Evolutionary conservation across 768 basidiomycete species (phyloP), one percentile per base, ranked within the genome.

Genomic region (Russula earlei): DNA sequence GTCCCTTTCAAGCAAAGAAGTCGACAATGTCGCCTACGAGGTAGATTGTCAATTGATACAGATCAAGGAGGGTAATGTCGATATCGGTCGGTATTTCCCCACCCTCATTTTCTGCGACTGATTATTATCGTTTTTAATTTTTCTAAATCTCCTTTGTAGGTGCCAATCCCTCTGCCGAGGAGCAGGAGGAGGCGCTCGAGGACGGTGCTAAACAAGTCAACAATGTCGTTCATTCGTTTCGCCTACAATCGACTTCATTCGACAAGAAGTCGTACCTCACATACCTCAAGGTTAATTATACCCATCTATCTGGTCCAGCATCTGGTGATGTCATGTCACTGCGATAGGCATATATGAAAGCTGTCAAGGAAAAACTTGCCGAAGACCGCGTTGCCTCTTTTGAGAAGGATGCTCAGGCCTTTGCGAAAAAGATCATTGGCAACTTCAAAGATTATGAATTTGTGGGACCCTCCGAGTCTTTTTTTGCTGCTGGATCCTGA

Each of bases 401-500:
- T 69, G 90, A 98, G 75, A 84, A 85, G 68, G 82, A 77, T 20
- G 96, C 95, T 12, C 62, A 70, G 48, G 72, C 71, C 3, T 91
- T 78, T 66, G 91, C 83, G 52, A 97, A 97, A 79, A 96, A 93
- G 71, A 75, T 99, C 58, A 71, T 96, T 24, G 80, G 73, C 54
- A 89, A 89, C 69, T 88, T 99, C 79, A 91, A 92, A 66, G 85
- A 98, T 69, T 96, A 78, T 68, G 92, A 97, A 73, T 96, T 97
- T 70, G 87, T 91, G 58, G 61, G 86, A 70, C 6, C 49, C 40
- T 36, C 19, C n/a, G 17, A 14, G 37, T 45, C 34, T 19, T 33
- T 20, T 33, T 4, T 29, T 37, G 10, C 4, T n/a, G 27, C 54
- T 59, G 41, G 64, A 31, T 19, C 47, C 3, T 50, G 54, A 42